A percentile compares a stretch with the other conserved stretches of the same genome.
Evolutionary conservation across 768 basidiomycete species (phyloP).

Genomic region (Mycena rosella): DNA sequence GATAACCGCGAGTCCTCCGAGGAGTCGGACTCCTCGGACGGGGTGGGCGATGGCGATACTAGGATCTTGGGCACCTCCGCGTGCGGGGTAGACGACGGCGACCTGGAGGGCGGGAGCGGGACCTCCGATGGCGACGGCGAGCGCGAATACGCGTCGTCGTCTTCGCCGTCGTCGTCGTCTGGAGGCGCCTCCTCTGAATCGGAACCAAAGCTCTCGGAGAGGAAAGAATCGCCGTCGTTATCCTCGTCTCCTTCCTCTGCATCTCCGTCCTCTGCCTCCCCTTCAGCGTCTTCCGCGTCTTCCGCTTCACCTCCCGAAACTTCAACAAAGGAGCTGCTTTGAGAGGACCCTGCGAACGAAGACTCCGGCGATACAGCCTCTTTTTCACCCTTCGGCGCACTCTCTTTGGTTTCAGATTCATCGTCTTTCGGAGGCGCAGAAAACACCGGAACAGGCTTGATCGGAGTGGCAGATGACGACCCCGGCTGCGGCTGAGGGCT

Average conservation of each 20-base stretch:
- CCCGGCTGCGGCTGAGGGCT: neutral
- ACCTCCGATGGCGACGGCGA: constrained; percentile 46
- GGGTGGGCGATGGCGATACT: constrained; percentile 51
- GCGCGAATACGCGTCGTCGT: constrained; percentile 48
- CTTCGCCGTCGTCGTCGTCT: constrained; percentile 50
- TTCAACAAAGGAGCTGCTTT: constrained; percentile 63
- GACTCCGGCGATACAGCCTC: constrained; percentile 39
- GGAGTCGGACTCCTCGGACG: constrained; percentile 43
- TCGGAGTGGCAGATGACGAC: neutral
- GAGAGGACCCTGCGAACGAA: constrained; percentile 53
- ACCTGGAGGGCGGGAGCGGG: constrained; percentile 59
- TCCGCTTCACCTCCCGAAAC: constrained; percentile 48
- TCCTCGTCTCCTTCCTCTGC: constrained; percentile 49
- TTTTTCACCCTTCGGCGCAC: constrained; percentile 37
- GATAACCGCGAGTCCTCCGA: constrained; percentile 43
- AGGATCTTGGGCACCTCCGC: constrained; percentile 59
- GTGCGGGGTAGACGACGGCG: constrained; percentile 71
- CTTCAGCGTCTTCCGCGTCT: constrained; percentile 41
- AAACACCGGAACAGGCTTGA: constrained; percentile 37
- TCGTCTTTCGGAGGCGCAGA: constrained; percentile 34
- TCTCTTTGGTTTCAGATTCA: constrained; percentile 9
- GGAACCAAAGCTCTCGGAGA: constrained; percentile 47
- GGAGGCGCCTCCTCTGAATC: constrained; percentile 46
- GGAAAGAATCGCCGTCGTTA: constrained; percentile 47
- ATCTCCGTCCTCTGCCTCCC: constrained; percentile 42